These are phyloP conservation scores for Alternaria dauci DNA, from an alignment of 2,329 filamentous ascomycete genomes.

Conservation along the genomic window DNA sequence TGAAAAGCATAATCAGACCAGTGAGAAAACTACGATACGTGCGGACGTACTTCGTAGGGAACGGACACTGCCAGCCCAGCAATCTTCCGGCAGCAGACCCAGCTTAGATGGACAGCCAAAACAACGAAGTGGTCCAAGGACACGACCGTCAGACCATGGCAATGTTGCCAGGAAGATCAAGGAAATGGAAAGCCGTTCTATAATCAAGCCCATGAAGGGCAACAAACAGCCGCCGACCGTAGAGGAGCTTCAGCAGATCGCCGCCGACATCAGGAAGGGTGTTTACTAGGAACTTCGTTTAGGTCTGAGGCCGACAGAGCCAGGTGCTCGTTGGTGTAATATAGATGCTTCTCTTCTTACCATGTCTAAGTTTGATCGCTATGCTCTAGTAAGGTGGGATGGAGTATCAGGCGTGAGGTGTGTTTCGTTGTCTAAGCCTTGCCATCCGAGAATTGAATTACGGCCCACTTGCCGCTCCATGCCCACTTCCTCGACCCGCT, in stretches of 20 bases:
- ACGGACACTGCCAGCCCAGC: neutral
- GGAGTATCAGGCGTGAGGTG: neutral
- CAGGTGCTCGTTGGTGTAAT: neutral
- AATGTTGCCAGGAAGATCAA: slow-evolving; percentile 6
- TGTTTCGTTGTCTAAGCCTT: slow-evolving; percentile 53
- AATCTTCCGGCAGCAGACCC: neutral
- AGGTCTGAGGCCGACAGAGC: neutral
- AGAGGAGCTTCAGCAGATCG: slow-evolving; percentile 35
- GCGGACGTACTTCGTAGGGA: neutral
- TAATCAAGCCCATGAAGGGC: slow-evolving; percentile 2
- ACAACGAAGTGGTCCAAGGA: neutral
- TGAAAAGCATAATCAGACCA: neutral
- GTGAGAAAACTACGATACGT: neutral
- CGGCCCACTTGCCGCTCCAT: slow-evolving; percentile 95
- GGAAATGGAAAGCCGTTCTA: slow-evolving; percentile 9
- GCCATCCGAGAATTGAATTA: slow-evolving; percentile 83
- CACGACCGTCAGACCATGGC: neutral
- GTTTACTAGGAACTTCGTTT: slow-evolving; percentile 14
- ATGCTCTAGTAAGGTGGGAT: too few species aligned
- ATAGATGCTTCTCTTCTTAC: neutral
- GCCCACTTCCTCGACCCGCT: slow-evolving; percentile 82
- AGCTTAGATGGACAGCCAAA: slow-evolving; percentile 1
- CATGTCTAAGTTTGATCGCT: neutral
- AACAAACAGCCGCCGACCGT: slow-evolving; percentile 26
- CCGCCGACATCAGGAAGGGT: slow-evolving; percentile 31